Conservation (phyloP, 2,329 filamentous ascomycete genomes). For the Graphilbum ipis-grandicollis region DNA sequence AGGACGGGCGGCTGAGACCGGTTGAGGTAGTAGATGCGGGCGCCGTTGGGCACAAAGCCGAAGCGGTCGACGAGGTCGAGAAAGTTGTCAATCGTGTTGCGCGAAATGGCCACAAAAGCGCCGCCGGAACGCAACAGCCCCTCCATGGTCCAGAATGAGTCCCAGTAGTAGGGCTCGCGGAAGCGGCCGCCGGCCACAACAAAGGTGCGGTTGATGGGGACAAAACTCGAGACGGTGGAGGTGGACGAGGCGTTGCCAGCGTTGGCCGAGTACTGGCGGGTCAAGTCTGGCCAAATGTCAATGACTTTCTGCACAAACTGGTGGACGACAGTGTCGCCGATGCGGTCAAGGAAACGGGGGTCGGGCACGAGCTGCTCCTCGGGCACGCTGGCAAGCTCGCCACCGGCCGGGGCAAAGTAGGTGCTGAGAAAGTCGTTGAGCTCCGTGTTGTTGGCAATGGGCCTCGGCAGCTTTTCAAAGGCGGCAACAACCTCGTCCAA, state of each 20-base stretch:
- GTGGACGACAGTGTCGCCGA: constrained; percentile 38
- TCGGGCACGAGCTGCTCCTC: constrained; percentile 33
- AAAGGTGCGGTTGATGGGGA: constrained; percentile 49
- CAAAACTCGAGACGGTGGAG: constrained; percentile 52
- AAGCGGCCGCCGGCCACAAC: constrained; percentile 57
- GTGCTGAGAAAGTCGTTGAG: constrained; percentile 43
- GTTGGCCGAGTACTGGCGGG: constrained; percentile 34
- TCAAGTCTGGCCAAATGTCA: constrained; percentile 52
- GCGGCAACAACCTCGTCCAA: constrained; percentile 43
- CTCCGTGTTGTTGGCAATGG: constrained; percentile 44
- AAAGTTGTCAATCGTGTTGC: constrained; percentile 55
- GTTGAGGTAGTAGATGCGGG: constrained; percentile 47
- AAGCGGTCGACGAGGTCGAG: constrained; percentile 46
- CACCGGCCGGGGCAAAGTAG: constrained; percentile 46
- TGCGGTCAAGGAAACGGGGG: constrained; percentile 36
- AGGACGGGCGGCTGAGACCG: constrained; percentile 50
- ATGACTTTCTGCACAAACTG: constrained; percentile 49
- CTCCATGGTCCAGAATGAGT: constrained; percentile 52
- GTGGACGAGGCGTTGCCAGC: constrained; percentile 42
- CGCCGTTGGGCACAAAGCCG: constrained; percentile 52
- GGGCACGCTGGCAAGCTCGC: constrained; percentile 39
- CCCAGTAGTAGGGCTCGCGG: constrained; percentile 56
- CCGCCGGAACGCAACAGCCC: constrained; percentile 48
- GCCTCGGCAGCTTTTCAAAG: constrained; percentile 40
- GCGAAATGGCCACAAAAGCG: constrained; percentile 42